phyloP scores from a whole-genome alignment of 129 eudicot genomes.

The Tanacetum coccineum region DNA sequence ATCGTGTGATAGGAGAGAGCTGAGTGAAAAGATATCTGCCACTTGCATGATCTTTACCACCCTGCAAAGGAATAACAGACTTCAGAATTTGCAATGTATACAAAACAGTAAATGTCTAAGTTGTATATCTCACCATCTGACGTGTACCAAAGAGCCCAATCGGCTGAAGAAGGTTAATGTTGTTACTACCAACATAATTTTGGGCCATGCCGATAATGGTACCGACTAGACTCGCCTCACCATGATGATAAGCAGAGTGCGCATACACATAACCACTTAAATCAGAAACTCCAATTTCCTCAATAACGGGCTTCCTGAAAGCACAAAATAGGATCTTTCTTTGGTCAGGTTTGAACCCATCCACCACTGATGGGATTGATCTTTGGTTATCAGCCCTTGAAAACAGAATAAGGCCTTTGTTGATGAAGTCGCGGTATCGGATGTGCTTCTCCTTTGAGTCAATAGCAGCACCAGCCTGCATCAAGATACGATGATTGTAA shows the following conservation, averaged over 20 bases:
- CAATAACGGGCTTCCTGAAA: constrained; percentile 47
- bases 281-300: constrained; percentile 33
- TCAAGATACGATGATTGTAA: background rate
- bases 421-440: constrained; percentile 60
- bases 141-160: constrained; percentile 71
- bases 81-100: background rate
- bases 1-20: constrained; percentile 46
- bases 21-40: constrained; percentile 45
- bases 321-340: constrained; percentile 69
- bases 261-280: constrained; percentile 62
- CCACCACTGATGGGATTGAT: constrained; percentile 68
- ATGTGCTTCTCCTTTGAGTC: constrained; percentile 46
- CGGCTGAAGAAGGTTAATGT: constrained; percentile 55
- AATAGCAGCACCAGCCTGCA: constrained; percentile 57
- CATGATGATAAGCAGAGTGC: constrained; percentile 70
- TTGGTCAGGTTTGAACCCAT: constrained; percentile 64
- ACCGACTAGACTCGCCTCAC: constrained; percentile 54
- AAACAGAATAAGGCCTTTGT: constrained; percentile 60
- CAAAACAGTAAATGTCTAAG: no score
- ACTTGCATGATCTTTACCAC: constrained; percentile 60
- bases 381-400: constrained; percentile 47
- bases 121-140: constrained; percentile 34
- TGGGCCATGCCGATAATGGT: constrained; percentile 80
- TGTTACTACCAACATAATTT: constrained; percentile 62
- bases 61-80: constrained; percentile 31